A percentile compares a stretch with the other conserved stretches of the same genome.
phyloP scores from a whole-genome alignment of 2,329 filamentous ascomycete genomes.

The Coniella vitis region DNA sequence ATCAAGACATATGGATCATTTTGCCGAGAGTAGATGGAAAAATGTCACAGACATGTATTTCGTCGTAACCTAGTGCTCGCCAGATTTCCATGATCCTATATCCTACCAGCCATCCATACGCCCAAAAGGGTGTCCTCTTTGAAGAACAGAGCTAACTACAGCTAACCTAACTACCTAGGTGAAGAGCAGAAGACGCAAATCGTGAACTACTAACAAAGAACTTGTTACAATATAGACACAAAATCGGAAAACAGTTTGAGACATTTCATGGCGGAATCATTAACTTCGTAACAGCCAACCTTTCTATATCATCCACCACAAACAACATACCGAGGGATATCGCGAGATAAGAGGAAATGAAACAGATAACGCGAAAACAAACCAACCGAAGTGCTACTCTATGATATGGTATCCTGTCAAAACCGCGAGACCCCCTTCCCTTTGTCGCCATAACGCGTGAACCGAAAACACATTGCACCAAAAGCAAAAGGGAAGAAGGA shows the following conservation, averaged over 20 bases:
- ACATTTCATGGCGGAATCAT: not conserved
- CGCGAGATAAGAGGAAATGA: not conserved
- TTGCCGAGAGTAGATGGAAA: too few relatives aligned
- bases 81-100: too few relatives aligned
- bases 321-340: conserved; percentile 10
- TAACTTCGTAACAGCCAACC: conserved; percentile 10
- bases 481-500: not conserved
- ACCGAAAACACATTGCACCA: not conserved
- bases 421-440: not conserved
- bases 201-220: conserved; percentile 9
- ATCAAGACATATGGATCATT: too few relatives aligned
- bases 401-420: not conserved
- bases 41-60: too few relatives aligned
- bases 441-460: not conserved
- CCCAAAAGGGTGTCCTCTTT: too few relatives aligned
- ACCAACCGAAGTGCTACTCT: conserved; percentile 1
- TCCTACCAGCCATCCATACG: too few relatives aligned
- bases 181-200: not conserved
- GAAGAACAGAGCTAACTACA: too few relatives aligned
- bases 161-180: too few relatives aligned
- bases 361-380: not conserved
- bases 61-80: too few relatives aligned
- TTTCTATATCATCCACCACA: conserved; percentile 8
- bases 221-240: not conserved
- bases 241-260: not conserved